Percentiles rank a stretch among this genome's conserved stretches.
Evolutionary conservation across 2,329 filamentous ascomycete genomes (phyloP).

Genomic region (Cordyceps tenuipes): DNA sequence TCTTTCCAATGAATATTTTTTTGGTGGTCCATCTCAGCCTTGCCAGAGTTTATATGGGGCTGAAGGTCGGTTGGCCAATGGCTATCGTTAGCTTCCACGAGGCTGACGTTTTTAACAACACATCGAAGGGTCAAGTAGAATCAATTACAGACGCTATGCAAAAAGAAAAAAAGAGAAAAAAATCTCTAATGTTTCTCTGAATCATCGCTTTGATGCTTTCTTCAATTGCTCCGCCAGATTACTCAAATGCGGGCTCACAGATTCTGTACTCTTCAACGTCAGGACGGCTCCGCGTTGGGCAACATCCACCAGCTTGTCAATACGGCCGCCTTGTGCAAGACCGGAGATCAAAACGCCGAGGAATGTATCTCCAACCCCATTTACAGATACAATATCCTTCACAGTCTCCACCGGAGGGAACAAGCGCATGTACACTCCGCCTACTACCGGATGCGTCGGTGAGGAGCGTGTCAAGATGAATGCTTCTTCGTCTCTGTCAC

Average conservation of each 20-base stretch:
- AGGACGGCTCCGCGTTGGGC: conserved; percentile 75
- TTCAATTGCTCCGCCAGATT: conserved; percentile 34
- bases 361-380: conserved; percentile 91
- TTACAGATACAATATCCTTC: conserved; percentile 74
- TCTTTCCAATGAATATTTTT: conserved; percentile 23
- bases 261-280: conserved; percentile 66
- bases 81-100: background rate
- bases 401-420: conserved; percentile 62
- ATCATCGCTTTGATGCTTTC: conserved; percentile 15
- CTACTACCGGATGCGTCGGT: conserved; percentile 44
- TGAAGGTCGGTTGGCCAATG: background rate
- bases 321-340: conserved; percentile 50
- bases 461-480: conserved; percentile 63
- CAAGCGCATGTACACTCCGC: conserved; percentile 74
- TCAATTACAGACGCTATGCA: conserved; percentile 1
- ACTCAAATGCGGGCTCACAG: conserved; percentile 55
- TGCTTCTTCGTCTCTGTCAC: conserved; percentile 50
- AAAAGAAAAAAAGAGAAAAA: background rate
- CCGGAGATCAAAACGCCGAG: conserved; percentile 77
- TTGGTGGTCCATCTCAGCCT: conserved; percentile 22
- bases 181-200: background rate
- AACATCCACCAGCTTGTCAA: conserved; percentile 60
- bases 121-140: background rate
- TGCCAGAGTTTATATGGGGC: conserved; percentile 14
- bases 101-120: background rate